These are phyloP conservation scores for Irpex lacteus DNA, from an alignment of 1,284 basidiomycete genomes.

Conservation along the genomic window DNA sequence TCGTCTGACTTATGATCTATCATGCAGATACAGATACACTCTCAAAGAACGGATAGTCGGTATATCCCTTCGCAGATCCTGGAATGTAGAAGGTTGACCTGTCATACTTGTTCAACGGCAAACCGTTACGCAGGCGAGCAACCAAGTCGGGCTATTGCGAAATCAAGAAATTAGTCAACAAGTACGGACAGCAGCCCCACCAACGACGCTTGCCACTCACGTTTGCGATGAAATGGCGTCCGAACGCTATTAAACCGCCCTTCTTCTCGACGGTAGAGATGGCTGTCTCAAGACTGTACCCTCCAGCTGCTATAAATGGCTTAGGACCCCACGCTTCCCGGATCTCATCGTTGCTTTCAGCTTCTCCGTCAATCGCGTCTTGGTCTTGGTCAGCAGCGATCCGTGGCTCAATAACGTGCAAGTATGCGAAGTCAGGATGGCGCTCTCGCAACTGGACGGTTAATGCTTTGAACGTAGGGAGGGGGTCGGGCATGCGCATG, in stretches of 20 bases:
- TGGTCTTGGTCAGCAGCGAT: slow-evolving; percentile 19
- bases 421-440: slow-evolving; percentile 50
- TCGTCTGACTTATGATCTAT: not conserved
- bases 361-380: slow-evolving; percentile 13
- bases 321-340: no score
- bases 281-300: not conserved
- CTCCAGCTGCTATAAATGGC: no score
- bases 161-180: not conserved
- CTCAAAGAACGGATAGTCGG: slow-evolving; percentile 34
- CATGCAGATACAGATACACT: not conserved
- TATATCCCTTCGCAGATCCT: slow-evolving; percentile 33
- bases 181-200: slow-evolving; percentile 5
- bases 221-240: not conserved
- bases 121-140: slow-evolving; percentile 32
- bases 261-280: not conserved
- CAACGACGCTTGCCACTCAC: slow-evolving; percentile 12
- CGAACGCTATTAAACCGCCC: not conserved
- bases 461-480: no score
- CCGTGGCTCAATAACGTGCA: slow-evolving; percentile 45
- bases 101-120: slow-evolving; percentile 32
- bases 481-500: slow-evolving; percentile 35
- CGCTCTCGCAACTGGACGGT: slow-evolving; percentile 31
- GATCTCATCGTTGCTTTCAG: not conserved
- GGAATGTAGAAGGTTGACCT: slow-evolving; percentile 32
- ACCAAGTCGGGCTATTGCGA: slow-evolving; percentile 42